phyloP scores from a whole-genome alignment of 139 green algal species.

The Chlamydomonas sphaeroides region DNA sequence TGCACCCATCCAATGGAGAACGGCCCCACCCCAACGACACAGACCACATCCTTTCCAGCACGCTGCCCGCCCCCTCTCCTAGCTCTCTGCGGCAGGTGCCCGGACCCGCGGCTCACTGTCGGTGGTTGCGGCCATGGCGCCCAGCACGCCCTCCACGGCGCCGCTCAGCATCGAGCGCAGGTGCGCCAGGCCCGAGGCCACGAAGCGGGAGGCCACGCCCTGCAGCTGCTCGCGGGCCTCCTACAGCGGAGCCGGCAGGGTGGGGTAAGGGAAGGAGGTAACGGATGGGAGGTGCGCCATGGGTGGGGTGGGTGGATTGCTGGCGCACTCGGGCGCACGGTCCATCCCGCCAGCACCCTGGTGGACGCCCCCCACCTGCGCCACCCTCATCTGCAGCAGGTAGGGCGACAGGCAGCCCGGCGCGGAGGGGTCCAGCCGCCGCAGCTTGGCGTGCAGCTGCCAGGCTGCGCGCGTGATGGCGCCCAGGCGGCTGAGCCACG shows the following conservation, averaged over 20 bases:
- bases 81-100: no score
- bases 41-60: no score
- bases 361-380: no score
- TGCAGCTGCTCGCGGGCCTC: slow-evolving; percentile 13
- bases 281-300: no score
- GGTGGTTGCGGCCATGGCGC: slow-evolving; percentile 9
- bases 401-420: slow-evolving; percentile 24
- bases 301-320: no score
- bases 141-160: slow-evolving; percentile 35
- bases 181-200: background rate
- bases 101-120: slow-evolving; percentile 37
- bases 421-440: slow-evolving; percentile 16
- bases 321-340: no score
- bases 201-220: slow-evolving; percentile 35
- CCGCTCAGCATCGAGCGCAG: slow-evolving; percentile 11
- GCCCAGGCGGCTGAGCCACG: slow-evolving; percentile 37
- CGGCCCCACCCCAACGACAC: no score
- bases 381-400: slow-evolving; percentile 46
- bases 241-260: no score
- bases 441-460: slow-evolving; percentile 34
- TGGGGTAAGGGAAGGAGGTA: no score
- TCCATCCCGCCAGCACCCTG: no score
- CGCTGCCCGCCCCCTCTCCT: no score
- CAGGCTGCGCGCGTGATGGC: slow-evolving; percentile 41
- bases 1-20: no score